These are phyloP conservation scores for Lactarius deliciosus DNA, from an alignment of 768 basidiomycete genomes.

Conservation along the genomic window DNA sequence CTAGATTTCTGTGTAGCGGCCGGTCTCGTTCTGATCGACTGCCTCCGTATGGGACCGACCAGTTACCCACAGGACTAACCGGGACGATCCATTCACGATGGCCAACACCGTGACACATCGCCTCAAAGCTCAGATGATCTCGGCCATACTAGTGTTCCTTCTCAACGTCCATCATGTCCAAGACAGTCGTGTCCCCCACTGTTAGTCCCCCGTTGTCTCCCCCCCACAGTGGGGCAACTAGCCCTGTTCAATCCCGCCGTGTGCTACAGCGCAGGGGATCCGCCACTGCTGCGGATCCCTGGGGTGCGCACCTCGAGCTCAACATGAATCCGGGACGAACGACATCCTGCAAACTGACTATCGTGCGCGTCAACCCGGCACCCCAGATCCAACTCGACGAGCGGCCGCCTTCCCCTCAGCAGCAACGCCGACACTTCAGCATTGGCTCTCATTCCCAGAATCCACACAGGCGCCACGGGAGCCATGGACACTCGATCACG, in stretches of 20 bases:
- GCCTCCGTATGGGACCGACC: conserved; percentile 10
- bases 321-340: conserved; percentile 55
- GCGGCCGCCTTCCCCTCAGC: conserved; percentile 38
- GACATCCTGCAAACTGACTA: conserved; percentile 66
- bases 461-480: conserved; percentile 35
- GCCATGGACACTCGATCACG: conserved; percentile 33
- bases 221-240: conserved; percentile 18
- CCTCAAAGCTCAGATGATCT: conserved; percentile 11
- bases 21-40: conserved; percentile 2
- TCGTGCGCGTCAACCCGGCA: conserved; percentile 58
- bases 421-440: conserved; percentile 32
- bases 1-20: not conserved
- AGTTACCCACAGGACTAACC: conserved; percentile 3
- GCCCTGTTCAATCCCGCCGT: conserved; percentile 32
- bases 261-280: conserved; percentile 67
- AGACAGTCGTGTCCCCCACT: not conserved
- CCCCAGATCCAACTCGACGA: conserved; percentile 36
- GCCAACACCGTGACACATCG: not conserved
- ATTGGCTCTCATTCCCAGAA: conserved; percentile 32
- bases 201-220: conserved; percentile 22
- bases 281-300: conserved; percentile 65
- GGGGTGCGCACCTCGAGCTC: conserved; percentile 51
- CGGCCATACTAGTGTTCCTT: conserved; percentile 5
- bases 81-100: not conserved
- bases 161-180: conserved; percentile 28